These are phyloP conservation scores for Triticum urartu DNA, from an alignment of 176 grass and related monocot species.

Conservation along the genomic window DNA sequence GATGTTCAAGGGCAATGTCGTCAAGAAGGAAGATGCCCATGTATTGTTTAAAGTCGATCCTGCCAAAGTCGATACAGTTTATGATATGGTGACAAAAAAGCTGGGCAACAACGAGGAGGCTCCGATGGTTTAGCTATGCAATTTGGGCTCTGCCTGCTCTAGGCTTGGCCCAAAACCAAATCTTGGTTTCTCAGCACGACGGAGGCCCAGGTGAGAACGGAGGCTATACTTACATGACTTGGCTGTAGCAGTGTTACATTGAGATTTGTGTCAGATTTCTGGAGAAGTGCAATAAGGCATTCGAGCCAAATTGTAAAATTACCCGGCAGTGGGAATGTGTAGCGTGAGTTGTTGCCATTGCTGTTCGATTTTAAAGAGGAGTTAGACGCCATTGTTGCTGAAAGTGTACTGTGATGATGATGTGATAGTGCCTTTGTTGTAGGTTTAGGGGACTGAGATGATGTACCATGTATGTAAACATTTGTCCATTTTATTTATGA, in stretches of 20 bases:
- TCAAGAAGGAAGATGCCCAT: conserved; percentile 83
- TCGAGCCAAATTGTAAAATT: conserved; percentile 45
- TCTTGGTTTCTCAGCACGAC: not conserved
- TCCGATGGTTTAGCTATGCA: conserved; percentile 43
- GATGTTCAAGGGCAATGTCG: conserved; percentile 76
- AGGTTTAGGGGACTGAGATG: conserved; percentile 15
- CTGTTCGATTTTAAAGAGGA: not conserved
- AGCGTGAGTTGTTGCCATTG: conserved; percentile 32
- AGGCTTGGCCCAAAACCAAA: not conserved
- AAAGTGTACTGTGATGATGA: not conserved
- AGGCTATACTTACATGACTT: conserved; percentile 15
- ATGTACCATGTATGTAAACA: conserved; percentile 43
- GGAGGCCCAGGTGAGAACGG: not conserved
- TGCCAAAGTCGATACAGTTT: conserved; percentile 75
- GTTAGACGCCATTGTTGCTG: no score
- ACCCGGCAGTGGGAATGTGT: conserved; percentile 26
- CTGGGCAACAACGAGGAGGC: conserved; percentile 59
- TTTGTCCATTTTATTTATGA: conserved; percentile 2
- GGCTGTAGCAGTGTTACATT: conserved; percentile 26
- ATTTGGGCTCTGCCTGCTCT: not conserved
- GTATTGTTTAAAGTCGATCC: conserved; percentile 87
- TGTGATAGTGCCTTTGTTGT: conserved; percentile 15
- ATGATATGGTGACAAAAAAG: conserved; percentile 90
- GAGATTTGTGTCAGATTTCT: conserved; percentile 23
- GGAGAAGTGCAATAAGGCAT: conserved; percentile 37